These are phyloP conservation scores for Leucocoprinus birnbaumii DNA, from an alignment of 768 basidiomycete species.

Conservation along the genomic window DNA sequence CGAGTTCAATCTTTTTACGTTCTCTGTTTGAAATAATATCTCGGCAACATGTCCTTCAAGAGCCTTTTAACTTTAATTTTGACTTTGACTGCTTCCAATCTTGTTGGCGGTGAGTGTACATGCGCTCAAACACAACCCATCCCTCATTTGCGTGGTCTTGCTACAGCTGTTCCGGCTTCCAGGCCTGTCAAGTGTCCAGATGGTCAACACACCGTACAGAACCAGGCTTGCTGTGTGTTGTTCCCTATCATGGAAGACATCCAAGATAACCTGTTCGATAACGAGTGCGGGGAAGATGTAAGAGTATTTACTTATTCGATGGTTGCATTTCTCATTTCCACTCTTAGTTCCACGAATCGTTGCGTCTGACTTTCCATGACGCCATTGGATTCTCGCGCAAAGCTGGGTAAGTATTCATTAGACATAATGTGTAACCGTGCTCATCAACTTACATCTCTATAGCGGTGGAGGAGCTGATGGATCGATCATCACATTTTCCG, in stretches of 20 bases:
- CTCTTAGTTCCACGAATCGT: conserved; percentile 4
- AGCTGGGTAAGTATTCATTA: conserved; percentile 21
- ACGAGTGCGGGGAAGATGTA: conserved; percentile 26
- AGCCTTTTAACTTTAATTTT: conserved; percentile 1
- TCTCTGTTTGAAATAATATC: background rate
- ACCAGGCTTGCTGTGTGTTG: conserved; percentile 35
- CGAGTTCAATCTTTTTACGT: no score
- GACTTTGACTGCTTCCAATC: background rate
- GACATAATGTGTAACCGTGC: background rate
- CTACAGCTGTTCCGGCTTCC: conserved; percentile 3
- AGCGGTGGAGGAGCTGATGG: conserved; percentile 48
- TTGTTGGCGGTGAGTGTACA: background rate
- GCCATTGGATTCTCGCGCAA: conserved; percentile 40
- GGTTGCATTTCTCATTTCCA: background rate
- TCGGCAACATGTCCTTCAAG: conserved; percentile 8
- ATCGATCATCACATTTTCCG: conserved; percentile 43
- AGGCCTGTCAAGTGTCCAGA: conserved; percentile 19
- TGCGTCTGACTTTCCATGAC: conserved; percentile 38
- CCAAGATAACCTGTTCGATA: conserved; percentile 34
- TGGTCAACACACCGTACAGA: conserved; percentile 22
- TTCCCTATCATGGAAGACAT: conserved; percentile 37
- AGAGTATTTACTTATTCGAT: background rate
- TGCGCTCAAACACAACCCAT: no score
- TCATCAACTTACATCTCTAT: background rate
- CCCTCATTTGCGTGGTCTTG: background rate